Base-by-base conservation (phyloP, 2,329 filamentous ascomycete species). In the Xylaria hypoxylon region DNA sequence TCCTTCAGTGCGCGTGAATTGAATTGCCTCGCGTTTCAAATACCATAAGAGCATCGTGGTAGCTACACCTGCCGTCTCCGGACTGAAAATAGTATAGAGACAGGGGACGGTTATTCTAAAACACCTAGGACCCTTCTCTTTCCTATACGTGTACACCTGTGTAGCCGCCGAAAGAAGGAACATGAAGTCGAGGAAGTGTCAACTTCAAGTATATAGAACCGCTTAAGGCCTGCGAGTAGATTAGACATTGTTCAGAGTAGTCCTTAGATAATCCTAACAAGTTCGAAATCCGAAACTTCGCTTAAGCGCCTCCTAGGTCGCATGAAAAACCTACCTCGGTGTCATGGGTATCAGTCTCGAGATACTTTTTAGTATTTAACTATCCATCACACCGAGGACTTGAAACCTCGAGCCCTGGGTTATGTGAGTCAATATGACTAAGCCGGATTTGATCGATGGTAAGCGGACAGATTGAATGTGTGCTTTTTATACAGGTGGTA, bases 401-500 rank as follows among this genome's bases (percentile, higher is more conserved):
- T 52, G 40, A 53, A 60, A 59, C 31, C 28, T 6, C 17, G 5
- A 24, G 8, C n/a, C 22, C 33, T 24, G n/a, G 13, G 44, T 8
- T 50, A 31, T 40, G 38, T 26, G 24, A 55, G 11, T 33, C 8
- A 33, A 24, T 28, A 44, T 24, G 51, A 17, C 35, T 31, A 45
- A 59, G 19, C 19, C 38, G 19, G n/a, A 15, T 22, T 22, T 6
- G 15, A 26, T 19, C 5, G n/a, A 40, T 13, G 10, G 4, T 40
- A 38, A 58, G 44, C 22, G n/a, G 26, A n/a, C 35, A 13, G 24
- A 24, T 40, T 44, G 42, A 22, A 10, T 15, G 2, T 17, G 11
- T 24, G 19, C 19, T 31, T 40, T 48, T 66, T 42, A 44, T 64
- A 45, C 50, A 61, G 50, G 31, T 64, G 63, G 55, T 68, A 67